Base-by-base conservation (phyloP, 2,329 filamentous ascomycete genomes). In the Achaetomium macrosporum region DNA sequence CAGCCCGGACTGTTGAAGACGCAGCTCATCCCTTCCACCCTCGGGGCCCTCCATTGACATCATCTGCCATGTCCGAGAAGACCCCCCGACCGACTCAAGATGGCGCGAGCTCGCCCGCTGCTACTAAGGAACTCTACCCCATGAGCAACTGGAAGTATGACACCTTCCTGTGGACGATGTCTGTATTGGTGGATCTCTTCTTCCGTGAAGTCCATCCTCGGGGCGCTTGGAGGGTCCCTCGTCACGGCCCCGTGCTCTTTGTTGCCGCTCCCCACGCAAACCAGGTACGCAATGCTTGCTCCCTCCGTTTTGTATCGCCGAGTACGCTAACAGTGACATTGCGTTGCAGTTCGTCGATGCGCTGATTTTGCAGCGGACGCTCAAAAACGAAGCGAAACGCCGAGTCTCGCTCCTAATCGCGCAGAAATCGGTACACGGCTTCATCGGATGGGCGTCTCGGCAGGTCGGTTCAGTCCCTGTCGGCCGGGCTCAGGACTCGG, bases 221-320 rank as follows among this genome's bases (percentile, higher is more conserved):
- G 59, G 90, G 90, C 61, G 89, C 91, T 58, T 99, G 93, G 90
- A 92, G 91, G 70, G 88, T 99, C 42, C 93, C 93, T 42, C 84
- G 87, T 64, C 81, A 83, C 58, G 93, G 91, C 0, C 91, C 93
- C 1, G 82, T 99, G 58, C 88, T 99, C 55, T 93, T 99, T 65
- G 93, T 99, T 61, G 93, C 91, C 42, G 93, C 92, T 50, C 93
- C 93, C 60, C 93, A 99, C 76, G 92, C 92, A 55, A 99, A 99
- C 69, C 90, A 93, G 81, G 87, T 90, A 72, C 55, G 77, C 41
- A 42, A 17, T 29, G n/a, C 16, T 41, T 13, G 17, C 13, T 10
- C 12, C 36, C n/a, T 2, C 19, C n/a, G 13, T 40, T 10, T 42
- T 7, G 4, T 7, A 25, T 7, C 31, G 9, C 35, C 31, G 35